Evolutionary conservation across 2,329 filamentous ascomycete genomes (phyloP).

Genomic region (Penicillium sp.): DNA sequence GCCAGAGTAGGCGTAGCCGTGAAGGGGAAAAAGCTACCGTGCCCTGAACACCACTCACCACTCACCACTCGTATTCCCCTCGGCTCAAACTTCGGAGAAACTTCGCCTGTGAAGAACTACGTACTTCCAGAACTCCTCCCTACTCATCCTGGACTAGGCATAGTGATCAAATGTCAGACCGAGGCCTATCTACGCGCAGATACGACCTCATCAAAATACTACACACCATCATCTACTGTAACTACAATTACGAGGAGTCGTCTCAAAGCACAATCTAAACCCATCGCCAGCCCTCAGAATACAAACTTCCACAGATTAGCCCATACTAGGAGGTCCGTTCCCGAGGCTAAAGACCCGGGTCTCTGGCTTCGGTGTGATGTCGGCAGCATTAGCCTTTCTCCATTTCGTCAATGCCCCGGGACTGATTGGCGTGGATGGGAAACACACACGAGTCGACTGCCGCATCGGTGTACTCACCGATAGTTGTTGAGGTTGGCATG

Average conservation of each 20-base stretch:
- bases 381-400: constrained; percentile 10
- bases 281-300: constrained; percentile 1
- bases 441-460: neutral
- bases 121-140: neutral
- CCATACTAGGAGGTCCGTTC: constrained; percentile 10
- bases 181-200: neutral
- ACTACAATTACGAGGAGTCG: neutral
- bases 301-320: neutral
- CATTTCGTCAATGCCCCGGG: constrained; percentile 3
- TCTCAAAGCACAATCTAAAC: neutral
- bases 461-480: constrained; percentile 5
- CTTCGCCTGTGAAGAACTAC: neutral
- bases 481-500: neutral
- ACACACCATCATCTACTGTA: neutral
- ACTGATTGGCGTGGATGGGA: constrained; percentile 4
- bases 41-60: neutral
- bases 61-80: too few relatives aligned
- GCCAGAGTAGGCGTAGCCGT: neutral
- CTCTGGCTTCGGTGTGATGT: constrained; percentile 14
- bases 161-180: neutral
- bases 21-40: neutral
- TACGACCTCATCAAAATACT: neutral
- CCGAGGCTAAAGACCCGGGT: constrained; percentile 5
- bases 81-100: neutral
- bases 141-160: neutral